Percentiles rank a stretch among this genome's conserved stretches.
These are phyloP conservation scores for Avena insularis DNA, from an alignment of 176 grass and related monocot genomes.

Conservation along the genomic window DNA sequence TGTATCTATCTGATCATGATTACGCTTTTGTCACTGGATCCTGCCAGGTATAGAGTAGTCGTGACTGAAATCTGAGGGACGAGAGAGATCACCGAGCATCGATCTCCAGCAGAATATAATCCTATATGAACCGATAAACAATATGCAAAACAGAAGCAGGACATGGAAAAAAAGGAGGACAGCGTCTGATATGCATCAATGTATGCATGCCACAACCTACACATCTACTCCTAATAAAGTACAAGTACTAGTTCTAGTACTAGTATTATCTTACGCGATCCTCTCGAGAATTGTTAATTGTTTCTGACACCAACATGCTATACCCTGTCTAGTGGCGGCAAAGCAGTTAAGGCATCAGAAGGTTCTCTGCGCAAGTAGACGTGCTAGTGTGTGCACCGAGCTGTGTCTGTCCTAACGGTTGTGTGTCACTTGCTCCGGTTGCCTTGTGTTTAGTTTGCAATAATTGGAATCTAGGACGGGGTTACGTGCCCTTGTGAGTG, in stretches of 20 bases:
- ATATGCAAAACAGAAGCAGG: not conserved
- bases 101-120: not conserved
- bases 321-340: not conserved
- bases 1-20: not conserved
- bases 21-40: conserved; percentile 31
- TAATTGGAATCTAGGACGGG: conserved; percentile 40
- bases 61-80: not conserved
- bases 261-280: not conserved
- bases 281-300: not conserved
- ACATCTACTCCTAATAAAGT: not conserved
- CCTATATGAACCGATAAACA: not conserved
- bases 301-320: not conserved
- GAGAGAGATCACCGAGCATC: not conserved
- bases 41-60: not conserved
- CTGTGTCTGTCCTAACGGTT: not conserved
- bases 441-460: not conserved
- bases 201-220: not conserved
- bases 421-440: conserved; percentile 12
- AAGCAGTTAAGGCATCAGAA: not conserved
- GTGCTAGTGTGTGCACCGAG: not conserved
- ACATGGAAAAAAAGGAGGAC: not conserved
- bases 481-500: conserved; percentile 35
- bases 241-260: not conserved
- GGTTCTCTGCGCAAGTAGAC: not conserved
- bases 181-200: not conserved